Base-by-base conservation (phyloP, 106 monocot genomes). In the Acorus calamus region DNA sequence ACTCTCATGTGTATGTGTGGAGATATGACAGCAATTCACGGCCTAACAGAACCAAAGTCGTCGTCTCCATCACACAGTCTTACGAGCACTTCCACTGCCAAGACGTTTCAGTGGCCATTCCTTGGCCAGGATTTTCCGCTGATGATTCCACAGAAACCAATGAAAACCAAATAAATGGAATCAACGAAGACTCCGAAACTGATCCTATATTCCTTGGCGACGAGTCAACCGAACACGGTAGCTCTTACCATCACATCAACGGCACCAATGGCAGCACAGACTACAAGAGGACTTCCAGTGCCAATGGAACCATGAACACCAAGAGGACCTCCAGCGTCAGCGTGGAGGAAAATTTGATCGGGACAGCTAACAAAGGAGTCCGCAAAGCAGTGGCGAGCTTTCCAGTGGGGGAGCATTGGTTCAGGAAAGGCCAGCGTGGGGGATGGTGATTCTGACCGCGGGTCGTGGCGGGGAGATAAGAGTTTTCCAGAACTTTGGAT, bases 1-100 rank as follows among this genome's bases (percentile, higher is more conserved):
- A 86, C 64, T 86, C 82, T 12, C 73, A 86, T 46, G 79, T 86
- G 5, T 86, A 86, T 7, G 59, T 86, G 46, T 82, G 86, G 86
- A 76, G 86, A 65, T 64, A 83, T 11, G 70, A 82, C 47, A 28
- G 73, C 41, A 66, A 68, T 63, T 48, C 80, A 10, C 80, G 69
- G 47, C 79, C 63, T 14, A 73, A 47, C 3, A 74, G 71, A 74
- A 62, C 58, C 74, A 83, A 71, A 74, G 59, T 68, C 14, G 56
- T 49, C 11, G 62, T 68, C 44, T 49, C 65, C 10, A 11, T 62
- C 42, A 83, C 83, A 0, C 79, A 77, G 42, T 74, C 79, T 43
- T 83, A 87, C 43, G 87, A 87, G 52, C 79, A 83, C 52, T 87
- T 83, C 75, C 69, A 80, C 53, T 83, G 83, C 43, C 79, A 9